A percentile compares a stretch with the other conserved stretches of the same genome.
Conservation (phyloP, 2,329 filamentous ascomycete species). For the Orbilia oligospora region DNA sequence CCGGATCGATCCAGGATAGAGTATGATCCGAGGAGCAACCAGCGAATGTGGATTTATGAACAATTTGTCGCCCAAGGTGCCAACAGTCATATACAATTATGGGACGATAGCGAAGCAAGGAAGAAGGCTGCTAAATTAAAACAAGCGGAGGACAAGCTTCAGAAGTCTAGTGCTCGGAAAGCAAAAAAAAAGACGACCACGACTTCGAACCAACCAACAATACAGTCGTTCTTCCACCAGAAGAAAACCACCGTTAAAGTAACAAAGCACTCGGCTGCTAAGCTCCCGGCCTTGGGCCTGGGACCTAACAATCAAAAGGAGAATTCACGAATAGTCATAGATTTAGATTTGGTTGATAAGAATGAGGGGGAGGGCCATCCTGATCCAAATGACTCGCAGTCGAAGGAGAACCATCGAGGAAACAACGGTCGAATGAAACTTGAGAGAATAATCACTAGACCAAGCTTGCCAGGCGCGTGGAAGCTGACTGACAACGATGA, state of each 20-base stretch:
- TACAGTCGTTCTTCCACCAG: conserved; percentile 42
- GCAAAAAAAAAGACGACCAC: conserved; percentile 3
- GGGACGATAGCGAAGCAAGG: conserved; percentile 46
- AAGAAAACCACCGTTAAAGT: conserved; percentile 8
- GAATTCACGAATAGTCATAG: conserved; percentile 12
- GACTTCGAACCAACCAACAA: conserved; percentile 19
- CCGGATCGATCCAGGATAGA: conserved; percentile 22
- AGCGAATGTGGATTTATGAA: conserved; percentile 47
- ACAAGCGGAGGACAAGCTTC: conserved; percentile 34
- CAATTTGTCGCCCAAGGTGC: conserved; percentile 41
- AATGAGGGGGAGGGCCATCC: background rate
- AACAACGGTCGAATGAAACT: background rate
- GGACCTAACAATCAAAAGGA: conserved; percentile 9
- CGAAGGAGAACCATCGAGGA: background rate
- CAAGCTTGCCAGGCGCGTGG: conserved; percentile 51
- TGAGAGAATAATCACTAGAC: conserved; percentile 33
- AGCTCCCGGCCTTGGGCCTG: background rate
- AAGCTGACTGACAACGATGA: conserved; percentile 31
- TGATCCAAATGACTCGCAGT: background rate
- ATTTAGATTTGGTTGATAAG: background rate
- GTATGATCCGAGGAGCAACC: conserved; percentile 42
- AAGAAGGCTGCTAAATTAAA: conserved; percentile 30
- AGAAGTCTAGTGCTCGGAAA: conserved; percentile 26
- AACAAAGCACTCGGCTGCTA: background rate
- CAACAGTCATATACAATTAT: conserved; percentile 16